phyloP scores from a whole-genome alignment of 345 rosid genomes.

The Salix dunnii region DNA sequence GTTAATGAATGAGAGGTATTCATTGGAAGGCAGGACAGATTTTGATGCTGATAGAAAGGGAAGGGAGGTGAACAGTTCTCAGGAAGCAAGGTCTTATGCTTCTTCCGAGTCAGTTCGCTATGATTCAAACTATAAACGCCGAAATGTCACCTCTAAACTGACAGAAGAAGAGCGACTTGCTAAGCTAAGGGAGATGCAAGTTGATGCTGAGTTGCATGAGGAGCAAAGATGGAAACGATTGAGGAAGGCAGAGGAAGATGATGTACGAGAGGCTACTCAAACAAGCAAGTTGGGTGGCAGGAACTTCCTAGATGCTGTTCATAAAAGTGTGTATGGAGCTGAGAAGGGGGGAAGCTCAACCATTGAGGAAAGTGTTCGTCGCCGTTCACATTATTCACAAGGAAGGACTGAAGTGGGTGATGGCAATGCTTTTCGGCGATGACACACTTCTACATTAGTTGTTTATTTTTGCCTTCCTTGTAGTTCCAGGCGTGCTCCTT shows the following conservation, averaged over 20 bases:
- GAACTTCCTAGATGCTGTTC: conserved; percentile 81
- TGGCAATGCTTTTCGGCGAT: conserved; percentile 85
- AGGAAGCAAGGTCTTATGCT: conserved; percentile 10
- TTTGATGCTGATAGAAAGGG: conserved; percentile 20
- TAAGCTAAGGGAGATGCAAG: conserved; percentile 72
- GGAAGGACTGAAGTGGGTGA: conserved; percentile 57
- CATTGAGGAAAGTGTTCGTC: conserved; percentile 89
- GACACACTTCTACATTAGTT: conserved; percentile 9
- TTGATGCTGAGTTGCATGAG: conserved; percentile 83
- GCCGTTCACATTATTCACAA: conserved; percentile 73
- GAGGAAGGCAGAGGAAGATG: conserved; percentile 76
- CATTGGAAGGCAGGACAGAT: conserved; percentile 26
- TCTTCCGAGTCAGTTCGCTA: conserved; percentile 10
- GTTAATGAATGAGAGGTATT: conserved; percentile 29
- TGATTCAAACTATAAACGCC: conserved; percentile 37
- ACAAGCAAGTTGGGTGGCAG: conserved; percentile 44
- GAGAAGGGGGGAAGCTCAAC: conserved; percentile 91
- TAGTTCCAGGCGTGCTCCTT: not conserved
- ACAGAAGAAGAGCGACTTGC: conserved; percentile 88
- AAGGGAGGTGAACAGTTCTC: not conserved
- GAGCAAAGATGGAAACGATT: conserved; percentile 91
- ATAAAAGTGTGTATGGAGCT: conserved; percentile 76
- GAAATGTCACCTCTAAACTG: conserved; percentile 50
- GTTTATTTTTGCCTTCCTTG: not conserved
- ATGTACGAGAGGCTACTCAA: conserved; percentile 56